Evolutionary conservation across 75 land plant genomes (phyloP).

Genomic region (Larix kaempferi): DNA sequence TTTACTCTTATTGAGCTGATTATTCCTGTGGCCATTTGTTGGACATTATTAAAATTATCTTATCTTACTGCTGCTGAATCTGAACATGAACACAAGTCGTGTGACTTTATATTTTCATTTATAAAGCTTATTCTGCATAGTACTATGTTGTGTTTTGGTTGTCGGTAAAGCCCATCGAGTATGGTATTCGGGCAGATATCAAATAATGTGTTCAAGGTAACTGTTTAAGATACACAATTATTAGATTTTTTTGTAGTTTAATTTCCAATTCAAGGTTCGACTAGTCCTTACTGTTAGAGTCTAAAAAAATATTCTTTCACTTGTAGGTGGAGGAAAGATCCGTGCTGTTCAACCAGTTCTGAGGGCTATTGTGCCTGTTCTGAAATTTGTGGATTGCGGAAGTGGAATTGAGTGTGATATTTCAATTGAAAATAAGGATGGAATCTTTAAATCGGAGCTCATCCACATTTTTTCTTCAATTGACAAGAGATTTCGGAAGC

Average conservation of each 20-base stretch:
- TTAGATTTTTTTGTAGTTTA: background rate
- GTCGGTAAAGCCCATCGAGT: background rate
- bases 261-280: background rate
- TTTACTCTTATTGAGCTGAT: too few species aligned
- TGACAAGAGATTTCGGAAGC: slow-evolving; percentile 67
- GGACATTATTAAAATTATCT: too few species aligned
- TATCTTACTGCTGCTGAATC: too few species aligned
- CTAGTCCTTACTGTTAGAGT: background rate
- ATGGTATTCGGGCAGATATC: background rate
- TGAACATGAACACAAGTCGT: too few species aligned
- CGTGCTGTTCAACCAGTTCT: slow-evolving; percentile 38
- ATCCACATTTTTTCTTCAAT: slow-evolving; percentile 46
- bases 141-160: background rate
- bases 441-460: slow-evolving; percentile 57
- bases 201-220: background rate
- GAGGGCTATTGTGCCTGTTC: slow-evolving; percentile 69
- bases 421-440: slow-evolving; percentile 81
- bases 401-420: slow-evolving; percentile 79
- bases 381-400: slow-evolving; percentile 57
- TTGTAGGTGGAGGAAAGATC: slow-evolving; percentile 30
- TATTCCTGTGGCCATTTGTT: too few species aligned
- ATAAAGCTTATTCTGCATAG: background rate
- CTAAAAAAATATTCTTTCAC: background rate
- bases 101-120: background rate
- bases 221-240: background rate